Evolutionary conservation across 306 rosid genomes (phyloP).

Genomic region (Astragalus membranaceus): DNA sequence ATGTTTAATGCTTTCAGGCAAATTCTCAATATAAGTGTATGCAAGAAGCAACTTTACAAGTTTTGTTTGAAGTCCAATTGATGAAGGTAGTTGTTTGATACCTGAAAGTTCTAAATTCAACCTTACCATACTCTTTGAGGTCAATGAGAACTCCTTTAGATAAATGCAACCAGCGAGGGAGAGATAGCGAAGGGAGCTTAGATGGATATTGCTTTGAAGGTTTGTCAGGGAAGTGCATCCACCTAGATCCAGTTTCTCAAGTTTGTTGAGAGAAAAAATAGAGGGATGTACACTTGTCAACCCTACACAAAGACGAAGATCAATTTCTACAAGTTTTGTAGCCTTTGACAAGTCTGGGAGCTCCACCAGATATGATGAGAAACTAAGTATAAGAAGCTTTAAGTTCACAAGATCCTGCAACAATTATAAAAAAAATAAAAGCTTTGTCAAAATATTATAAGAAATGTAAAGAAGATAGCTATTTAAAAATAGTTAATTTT

Average conservation of each 20-base stretch:
- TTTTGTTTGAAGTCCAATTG: neutral
- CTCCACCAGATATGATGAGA: neutral
- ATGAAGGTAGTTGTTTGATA: conserved; percentile 3
- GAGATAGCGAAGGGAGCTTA: conserved; percentile 14
- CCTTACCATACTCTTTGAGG: neutral
- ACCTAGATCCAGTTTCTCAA: neutral
- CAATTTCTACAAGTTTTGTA: neutral
- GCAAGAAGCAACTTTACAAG: neutral
- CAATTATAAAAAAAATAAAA: neutral
- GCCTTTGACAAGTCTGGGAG: conserved; percentile 17
- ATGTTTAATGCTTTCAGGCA: conserved; percentile 13
- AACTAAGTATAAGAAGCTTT: neutral
- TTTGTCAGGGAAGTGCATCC: neutral
- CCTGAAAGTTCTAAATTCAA: neutral
- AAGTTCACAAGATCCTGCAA: conserved; percentile 8
- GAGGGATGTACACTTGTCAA: conserved; percentile 16
- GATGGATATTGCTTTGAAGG: neutral
- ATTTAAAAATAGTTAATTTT: neutral
- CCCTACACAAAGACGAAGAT: neutral
- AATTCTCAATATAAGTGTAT: neutral
- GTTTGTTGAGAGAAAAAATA: conserved; percentile 1
- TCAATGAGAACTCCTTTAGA: conserved; percentile 6
- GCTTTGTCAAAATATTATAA: neutral
- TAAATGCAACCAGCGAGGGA: neutral
- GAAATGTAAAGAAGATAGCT: no score